Evolutionary conservation across 2,329 filamentous ascomycete species (phyloP).

Genomic region (Tolypocladium nubicola): DNA sequence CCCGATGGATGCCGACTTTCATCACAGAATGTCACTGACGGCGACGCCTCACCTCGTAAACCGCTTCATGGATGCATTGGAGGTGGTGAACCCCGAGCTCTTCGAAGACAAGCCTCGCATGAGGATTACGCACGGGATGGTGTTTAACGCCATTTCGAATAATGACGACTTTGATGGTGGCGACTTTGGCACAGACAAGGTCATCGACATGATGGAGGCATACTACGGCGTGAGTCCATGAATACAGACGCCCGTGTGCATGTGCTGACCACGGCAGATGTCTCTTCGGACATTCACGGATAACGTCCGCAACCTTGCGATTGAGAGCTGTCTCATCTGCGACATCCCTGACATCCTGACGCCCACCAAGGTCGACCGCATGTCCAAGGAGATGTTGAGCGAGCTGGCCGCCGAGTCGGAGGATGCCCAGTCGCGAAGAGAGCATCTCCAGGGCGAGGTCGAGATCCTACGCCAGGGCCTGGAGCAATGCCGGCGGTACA

Average conservation of each 20-base stretch:
- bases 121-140: neutral
- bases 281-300: conserved; percentile 33
- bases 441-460: conserved; percentile 2
- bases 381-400: conserved; percentile 9
- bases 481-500: conserved; percentile 1
- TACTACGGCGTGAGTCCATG: conserved; percentile 28
- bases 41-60: neutral
- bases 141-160: conserved; percentile 1
- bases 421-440: conserved; percentile 7
- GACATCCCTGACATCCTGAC: conserved; percentile 31
- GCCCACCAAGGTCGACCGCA: conserved; percentile 9
- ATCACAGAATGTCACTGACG: neutral
- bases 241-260: neutral
- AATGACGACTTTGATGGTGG: conserved; percentile 6
- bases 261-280: conserved; percentile 17
- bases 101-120: neutral
- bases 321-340: conserved; percentile 35
- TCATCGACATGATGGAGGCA: conserved; percentile 32
- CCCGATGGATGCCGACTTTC: conserved; percentile 20
- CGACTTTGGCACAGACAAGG: conserved; percentile 24
- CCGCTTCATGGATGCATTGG: neutral
- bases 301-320: conserved; percentile 34
- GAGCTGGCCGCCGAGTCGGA: conserved; percentile 21
- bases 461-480: conserved; percentile 1
- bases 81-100: neutral